These are phyloP conservation scores for Didymosphaeria variabile DNA, from an alignment of 2,329 filamentous ascomycete genomes.

Conservation along the genomic window DNA sequence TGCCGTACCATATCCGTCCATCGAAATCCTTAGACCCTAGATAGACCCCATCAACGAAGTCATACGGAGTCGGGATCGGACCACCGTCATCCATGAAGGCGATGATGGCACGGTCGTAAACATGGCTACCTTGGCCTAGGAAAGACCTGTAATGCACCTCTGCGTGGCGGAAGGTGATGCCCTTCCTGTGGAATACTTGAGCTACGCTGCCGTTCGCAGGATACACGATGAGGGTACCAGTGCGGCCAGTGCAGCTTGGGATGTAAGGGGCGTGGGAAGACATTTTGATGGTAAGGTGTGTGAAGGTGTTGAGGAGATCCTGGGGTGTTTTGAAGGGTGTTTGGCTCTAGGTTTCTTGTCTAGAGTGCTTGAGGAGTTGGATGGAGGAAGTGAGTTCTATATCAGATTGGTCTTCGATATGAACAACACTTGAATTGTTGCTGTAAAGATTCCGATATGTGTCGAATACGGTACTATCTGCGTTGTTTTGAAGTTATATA, in stretches of 20 bases:
- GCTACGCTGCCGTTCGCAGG: no score
- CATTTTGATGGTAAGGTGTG: neutral
- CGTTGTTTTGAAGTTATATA: neutral
- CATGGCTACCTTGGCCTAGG: neutral
- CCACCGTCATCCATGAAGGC: neutral
- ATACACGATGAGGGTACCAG: neutral
- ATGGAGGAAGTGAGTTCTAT: neutral
- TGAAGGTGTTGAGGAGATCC: neutral
- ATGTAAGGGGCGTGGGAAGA: neutral
- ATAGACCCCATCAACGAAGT: neutral
- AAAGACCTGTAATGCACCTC: neutral
- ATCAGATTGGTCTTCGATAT: neutral
- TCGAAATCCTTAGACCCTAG: neutral
- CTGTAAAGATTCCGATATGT: neutral
- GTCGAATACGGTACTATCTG: neutral
- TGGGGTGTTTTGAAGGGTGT: neutral
- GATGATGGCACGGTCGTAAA: neutral
- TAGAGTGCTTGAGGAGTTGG: neutral
- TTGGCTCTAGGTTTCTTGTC: neutral
- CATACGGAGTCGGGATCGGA: neutral
- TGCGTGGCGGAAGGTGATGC: neutral
- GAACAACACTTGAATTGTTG: neutral
- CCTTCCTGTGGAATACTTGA: neutral
- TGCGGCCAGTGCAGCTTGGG: neutral
- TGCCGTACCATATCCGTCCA: neutral